A percentile compares a stretch with the other conserved stretches of the same genome.
These are phyloP conservation scores for Medicago lupulina DNA, from an alignment of 306 rosid genomes.

Conservation along the genomic window DNA sequence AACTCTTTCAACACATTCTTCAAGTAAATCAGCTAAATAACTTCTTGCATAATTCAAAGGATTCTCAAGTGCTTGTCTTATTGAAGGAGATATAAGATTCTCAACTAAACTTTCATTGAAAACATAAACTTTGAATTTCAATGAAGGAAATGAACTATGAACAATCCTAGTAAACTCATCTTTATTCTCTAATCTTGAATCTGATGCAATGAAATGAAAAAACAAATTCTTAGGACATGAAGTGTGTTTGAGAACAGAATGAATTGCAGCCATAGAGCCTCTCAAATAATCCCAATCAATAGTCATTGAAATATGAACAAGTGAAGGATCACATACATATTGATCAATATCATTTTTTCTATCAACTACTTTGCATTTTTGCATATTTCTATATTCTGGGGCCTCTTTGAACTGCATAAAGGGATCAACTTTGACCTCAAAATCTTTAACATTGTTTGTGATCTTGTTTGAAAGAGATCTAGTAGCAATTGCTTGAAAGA, in stretches of 20 bases:
- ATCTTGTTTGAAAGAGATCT: conserved; percentile 47
- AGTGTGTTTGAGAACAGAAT: conserved; percentile 76
- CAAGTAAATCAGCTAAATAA: conserved; percentile 81
- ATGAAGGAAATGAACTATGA: conserved; percentile 60
- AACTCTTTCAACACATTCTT: conserved; percentile 70
- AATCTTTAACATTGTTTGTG: conserved; percentile 13
- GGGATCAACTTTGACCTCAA: conserved; percentile 33
- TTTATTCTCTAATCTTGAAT: conserved; percentile 47
- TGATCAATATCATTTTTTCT: neutral
- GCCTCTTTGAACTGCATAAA: conserved; percentile 61
- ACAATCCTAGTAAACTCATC: conserved; percentile 51
- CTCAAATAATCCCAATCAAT: conserved; percentile 76
- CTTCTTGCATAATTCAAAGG: conserved; percentile 92
- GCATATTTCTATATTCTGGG: conserved; percentile 65
- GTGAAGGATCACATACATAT: conserved; percentile 54
- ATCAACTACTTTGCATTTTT: conserved; percentile 48
- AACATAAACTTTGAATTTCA: conserved; percentile 64
- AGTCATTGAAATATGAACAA: conserved; percentile 83
- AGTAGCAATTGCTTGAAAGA: conserved; percentile 44
- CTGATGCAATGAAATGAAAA: conserved; percentile 86
- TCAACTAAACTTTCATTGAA: conserved; percentile 58
- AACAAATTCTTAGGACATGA: conserved; percentile 81
- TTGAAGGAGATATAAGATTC: conserved; percentile 76
- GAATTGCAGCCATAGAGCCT: conserved; percentile 83
- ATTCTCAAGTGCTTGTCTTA: conserved; percentile 78